A percentile compares a stretch with the other conserved stretches of the same genome.
Evolutionary conservation across 116 monocot genomes (phyloP).

Genomic region (Cymodocea nodosa): DNA sequence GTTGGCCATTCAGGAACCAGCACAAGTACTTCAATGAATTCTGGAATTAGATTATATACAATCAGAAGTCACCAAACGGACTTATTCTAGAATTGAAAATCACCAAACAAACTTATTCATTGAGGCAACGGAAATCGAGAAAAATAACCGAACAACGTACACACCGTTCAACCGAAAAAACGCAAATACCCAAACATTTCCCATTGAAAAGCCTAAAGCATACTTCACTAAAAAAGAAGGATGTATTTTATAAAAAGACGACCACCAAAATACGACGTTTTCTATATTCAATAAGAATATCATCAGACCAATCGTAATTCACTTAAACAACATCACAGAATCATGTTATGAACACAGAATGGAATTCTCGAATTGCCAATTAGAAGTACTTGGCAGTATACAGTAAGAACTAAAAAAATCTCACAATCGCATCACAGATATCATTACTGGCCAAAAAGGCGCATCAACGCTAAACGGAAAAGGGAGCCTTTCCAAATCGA

Average conservation of each 20-base stretch:
- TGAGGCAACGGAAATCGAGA: neutral
- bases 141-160: too few relatives aligned
- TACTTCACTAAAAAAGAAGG: too few relatives aligned
- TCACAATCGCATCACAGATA: too few relatives aligned
- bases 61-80: neutral
- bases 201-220: too few relatives aligned
- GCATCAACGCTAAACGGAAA: neutral
- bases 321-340: neutral
- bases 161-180: neutral
- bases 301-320: neutral
- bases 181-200: neutral
- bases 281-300: too few relatives aligned
- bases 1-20: constrained; percentile 23
- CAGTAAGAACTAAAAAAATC: too few relatives aligned
- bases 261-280: too few relatives aligned
- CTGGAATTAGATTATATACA: neutral
- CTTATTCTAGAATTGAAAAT: too few relatives aligned
- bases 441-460: too few relatives aligned
- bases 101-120: neutral
- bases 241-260: too few relatives aligned
- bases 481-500: neutral
- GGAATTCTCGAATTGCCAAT: neutral
- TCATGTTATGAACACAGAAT: too few relatives aligned
- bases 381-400: neutral
- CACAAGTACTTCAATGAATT: neutral